These are phyloP conservation scores for Neonectria faginata DNA, from an alignment of 2,329 filamentous ascomycete species.

Conservation along the genomic window DNA sequence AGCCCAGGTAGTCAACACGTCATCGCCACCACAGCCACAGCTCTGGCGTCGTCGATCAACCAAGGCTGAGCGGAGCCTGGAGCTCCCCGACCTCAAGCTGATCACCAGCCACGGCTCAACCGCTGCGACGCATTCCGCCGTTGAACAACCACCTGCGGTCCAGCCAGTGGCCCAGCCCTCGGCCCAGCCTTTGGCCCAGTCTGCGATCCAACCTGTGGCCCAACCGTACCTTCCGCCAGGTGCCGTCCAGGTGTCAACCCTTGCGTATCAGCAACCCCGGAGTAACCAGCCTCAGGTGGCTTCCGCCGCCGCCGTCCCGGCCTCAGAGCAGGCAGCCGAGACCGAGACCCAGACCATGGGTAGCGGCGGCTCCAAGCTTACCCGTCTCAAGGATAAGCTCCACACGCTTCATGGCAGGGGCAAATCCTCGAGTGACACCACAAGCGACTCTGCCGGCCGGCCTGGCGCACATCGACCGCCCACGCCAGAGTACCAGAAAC, in stretches of 20 bases:
- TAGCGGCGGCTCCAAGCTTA: conserved; percentile 48
- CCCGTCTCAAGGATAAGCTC: conserved; percentile 47
- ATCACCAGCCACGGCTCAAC: conserved; percentile 64
- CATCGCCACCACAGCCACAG: conserved; percentile 49
- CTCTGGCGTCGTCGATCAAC: conserved; percentile 64
- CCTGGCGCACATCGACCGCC: conserved; percentile 54
- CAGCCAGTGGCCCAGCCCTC: conserved; percentile 3
- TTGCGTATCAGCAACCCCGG: conserved; percentile 32
- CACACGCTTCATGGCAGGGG: conserved; percentile 41
- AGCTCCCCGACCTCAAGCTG: conserved; percentile 63
- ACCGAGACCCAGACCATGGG: conserved; percentile 49
- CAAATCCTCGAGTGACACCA: conserved; percentile 40
- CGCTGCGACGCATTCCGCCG: conserved; percentile 46
- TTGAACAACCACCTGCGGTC: background rate
- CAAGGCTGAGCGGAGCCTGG: conserved; percentile 60
- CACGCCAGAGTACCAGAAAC: conserved; percentile 62
- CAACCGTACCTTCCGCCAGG: conserved; percentile 35
- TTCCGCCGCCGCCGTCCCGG: conserved; percentile 26
- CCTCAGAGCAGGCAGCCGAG: conserved; percentile 35
- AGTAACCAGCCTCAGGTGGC: conserved; percentile 25
- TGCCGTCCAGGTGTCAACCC: conserved; percentile 34
- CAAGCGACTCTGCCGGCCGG: conserved; percentile 36
- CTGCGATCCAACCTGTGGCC: conserved; percentile 23
- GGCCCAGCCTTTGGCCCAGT: conserved; percentile 3
- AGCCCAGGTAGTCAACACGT: conserved; percentile 35